phyloP scores from a whole-genome alignment of 1,139 yeast genomes.

The Diutina neorugosa region DNA sequence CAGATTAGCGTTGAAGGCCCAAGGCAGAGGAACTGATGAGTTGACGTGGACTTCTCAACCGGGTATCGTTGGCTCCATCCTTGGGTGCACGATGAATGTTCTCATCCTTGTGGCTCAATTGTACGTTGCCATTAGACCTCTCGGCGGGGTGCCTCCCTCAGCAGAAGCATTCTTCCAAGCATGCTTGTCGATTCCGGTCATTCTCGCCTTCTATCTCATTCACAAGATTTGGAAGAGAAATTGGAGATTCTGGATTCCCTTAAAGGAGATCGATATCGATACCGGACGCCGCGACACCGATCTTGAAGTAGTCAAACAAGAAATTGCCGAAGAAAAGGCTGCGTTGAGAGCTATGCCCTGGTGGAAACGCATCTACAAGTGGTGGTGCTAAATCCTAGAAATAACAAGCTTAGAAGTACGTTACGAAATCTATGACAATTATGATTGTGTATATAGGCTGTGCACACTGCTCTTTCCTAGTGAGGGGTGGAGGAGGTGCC shows the following conservation, averaged over 20 bases:
- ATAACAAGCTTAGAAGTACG: not conserved
- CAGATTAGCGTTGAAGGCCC: conserved; percentile 52
- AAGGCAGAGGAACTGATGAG: conserved; percentile 34
- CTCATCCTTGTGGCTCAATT: conserved; percentile 47
- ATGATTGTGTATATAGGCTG: too few species aligned
- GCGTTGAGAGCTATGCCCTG: conserved; percentile 36
- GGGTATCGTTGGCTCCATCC: conserved; percentile 43
- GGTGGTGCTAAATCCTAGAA: not conserved
- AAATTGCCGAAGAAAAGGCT: conserved; percentile 50
- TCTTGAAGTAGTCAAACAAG: conserved; percentile 52
- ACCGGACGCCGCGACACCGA: conserved; percentile 62
- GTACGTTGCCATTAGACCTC: conserved; percentile 28
- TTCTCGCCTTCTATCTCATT: conserved; percentile 24
- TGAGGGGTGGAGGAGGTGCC: not conserved
- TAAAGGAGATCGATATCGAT: conserved; percentile 49
- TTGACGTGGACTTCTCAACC: conserved; percentile 42
- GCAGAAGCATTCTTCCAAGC: conserved; percentile 24
- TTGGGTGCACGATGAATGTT: conserved; percentile 33
- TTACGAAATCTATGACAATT: not conserved
- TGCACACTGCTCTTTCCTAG: not conserved
- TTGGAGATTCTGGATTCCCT: conserved; percentile 29
- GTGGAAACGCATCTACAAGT: not conserved
- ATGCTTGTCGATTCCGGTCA: conserved; percentile 27
- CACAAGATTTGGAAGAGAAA: conserved; percentile 36
- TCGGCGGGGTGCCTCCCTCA: conserved; percentile 19